A percentile compares a stretch with the other conserved stretches of the same genome.
These are phyloP conservation scores for Boletus smithii DNA, from an alignment of 1,284 basidiomycete genomes.

Conservation along the genomic window DNA sequence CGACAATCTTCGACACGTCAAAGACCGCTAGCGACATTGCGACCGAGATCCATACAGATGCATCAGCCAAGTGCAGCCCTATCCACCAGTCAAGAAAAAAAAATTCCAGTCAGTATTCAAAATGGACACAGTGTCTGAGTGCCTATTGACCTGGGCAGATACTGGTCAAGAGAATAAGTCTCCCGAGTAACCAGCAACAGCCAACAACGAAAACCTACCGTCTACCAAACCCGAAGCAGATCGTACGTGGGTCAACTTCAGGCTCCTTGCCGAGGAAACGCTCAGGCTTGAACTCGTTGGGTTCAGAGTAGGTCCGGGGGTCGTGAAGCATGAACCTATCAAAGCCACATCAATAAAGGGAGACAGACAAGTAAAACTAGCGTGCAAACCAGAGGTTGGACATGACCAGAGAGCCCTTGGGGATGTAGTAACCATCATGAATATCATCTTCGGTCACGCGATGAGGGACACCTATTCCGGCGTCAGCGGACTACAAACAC, in stretches of 20 bases:
- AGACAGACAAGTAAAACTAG: neutral
- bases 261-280: conserved; percentile 39
- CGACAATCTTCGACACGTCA: conserved; percentile 31
- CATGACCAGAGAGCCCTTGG: conserved; percentile 38
- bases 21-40: conserved; percentile 56
- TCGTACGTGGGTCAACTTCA: conserved; percentile 51
- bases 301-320: conserved; percentile 35
- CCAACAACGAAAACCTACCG: conserved; percentile 38
- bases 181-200: conserved; percentile 1
- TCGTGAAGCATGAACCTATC: conserved; percentile 47
- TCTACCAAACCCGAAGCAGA: conserved; percentile 60
- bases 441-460: conserved; percentile 50
- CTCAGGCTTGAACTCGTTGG: conserved; percentile 36
- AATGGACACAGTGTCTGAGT: neutral
- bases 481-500: conserved; percentile 9
- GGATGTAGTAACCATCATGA: conserved; percentile 39
- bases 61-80: conserved; percentile 56
- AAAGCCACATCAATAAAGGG: conserved; percentile 32
- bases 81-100: conserved; percentile 3
- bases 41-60: conserved; percentile 52
- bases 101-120: conserved; percentile 5
- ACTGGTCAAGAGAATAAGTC: conserved; percentile 31
- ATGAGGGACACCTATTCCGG: conserved; percentile 47
- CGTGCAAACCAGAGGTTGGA: conserved; percentile 37
- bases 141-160: conserved; percentile 50